Evolutionary conservation across 768 basidiomycete genomes (phyloP), one percentile per base, ranked within the genome.

Genomic region (Suillus variegatus): DNA sequence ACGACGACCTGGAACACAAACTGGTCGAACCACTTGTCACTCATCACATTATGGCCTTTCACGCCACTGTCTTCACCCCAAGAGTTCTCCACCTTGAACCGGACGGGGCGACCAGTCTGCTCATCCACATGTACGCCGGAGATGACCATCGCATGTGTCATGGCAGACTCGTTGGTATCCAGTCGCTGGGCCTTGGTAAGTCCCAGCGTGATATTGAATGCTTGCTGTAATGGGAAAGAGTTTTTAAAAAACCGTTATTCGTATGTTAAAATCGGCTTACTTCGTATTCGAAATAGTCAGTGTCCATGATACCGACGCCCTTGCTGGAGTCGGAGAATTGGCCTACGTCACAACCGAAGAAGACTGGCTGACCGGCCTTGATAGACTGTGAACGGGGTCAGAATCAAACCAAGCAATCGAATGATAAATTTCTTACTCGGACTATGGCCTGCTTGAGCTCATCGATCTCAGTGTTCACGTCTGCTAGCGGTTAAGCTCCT

Each of bases 41-140:
- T 93, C 94, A 97, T 96, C 71, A 97, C 87, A 79, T 92, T 94
- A 78, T 88, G 96, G 7, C 96, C 96, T 70, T 94, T 89, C 69
- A 94, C 82, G 32, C 95, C 91, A 0, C 82, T 84, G 0, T 79
- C 79, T 35, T 88, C 87, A 18, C 93, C 92, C 97, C 97, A 99
- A 4, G 90, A 92, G 80, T 99, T 99, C 83, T 99, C 97, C 22
- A 99, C 93, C 78, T 94, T 94, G 85, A 94, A 99, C n/a, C 94
- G 85, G 22, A 96, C 77, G 0, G 95, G 90, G 64, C 85, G 86
- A 61, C 93, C 94, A 3, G 76, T 74, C 63, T 75, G 79, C 14
- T 80, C 76, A 72, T 96, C 95, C 58, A 97, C 80, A 73, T 98
- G 96, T 20, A 96, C 96, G 20, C 86, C 96, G 20, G 92, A 89